A percentile compares a stretch with the other conserved stretches of the same genome.
Conservation (phyloP, 257 asterid species). For the Mitragyna speciosa region DNA sequence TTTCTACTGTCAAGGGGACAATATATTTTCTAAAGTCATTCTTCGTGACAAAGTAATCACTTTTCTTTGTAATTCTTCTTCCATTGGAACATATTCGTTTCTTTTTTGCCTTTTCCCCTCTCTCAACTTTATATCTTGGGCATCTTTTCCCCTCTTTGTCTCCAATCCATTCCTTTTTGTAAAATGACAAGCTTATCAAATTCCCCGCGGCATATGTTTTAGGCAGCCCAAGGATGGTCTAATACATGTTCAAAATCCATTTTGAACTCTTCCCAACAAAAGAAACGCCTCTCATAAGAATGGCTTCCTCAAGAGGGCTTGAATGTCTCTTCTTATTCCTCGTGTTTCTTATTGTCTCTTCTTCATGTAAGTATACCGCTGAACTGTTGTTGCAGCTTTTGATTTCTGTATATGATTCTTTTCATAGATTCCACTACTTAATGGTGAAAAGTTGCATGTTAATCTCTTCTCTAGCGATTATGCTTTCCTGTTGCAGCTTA, state of each 20-base stretch:
- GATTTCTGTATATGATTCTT: background rate
- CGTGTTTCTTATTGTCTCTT: conserved; percentile 32
- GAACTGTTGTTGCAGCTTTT: background rate
- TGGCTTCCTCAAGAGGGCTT: conserved; percentile 42
- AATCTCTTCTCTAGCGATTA: background rate
- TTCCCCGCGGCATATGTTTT: conserved; percentile 13
- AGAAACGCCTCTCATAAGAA: conserved; percentile 22
- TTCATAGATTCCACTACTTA: background rate
- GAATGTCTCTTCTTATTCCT: conserved; percentile 35
- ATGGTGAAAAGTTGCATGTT: background rate
- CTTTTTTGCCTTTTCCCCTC: conserved; percentile 48
- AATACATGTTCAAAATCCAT: conserved; percentile 24
- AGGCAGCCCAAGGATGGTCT: conserved; percentile 16
- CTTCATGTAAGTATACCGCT: conserved; percentile 45
- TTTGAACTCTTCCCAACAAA: conserved; percentile 17
- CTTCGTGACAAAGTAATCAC: conserved; percentile 76
- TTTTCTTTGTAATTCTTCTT: conserved; percentile 28
- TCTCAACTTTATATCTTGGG: conserved; percentile 29
- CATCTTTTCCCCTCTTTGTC: conserved; percentile 14
- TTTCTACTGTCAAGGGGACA: conserved; percentile 8
- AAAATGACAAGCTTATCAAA: conserved; percentile 29
- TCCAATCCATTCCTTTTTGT: conserved; percentile 13
- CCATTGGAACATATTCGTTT: conserved; percentile 38
- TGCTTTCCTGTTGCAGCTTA: background rate
- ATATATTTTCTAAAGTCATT: conserved; percentile 10